These are phyloP conservation scores for Neopestalotiopsis sp. DNA, from an alignment of 2,329 filamentous ascomycete genomes.

Conservation along the genomic window DNA sequence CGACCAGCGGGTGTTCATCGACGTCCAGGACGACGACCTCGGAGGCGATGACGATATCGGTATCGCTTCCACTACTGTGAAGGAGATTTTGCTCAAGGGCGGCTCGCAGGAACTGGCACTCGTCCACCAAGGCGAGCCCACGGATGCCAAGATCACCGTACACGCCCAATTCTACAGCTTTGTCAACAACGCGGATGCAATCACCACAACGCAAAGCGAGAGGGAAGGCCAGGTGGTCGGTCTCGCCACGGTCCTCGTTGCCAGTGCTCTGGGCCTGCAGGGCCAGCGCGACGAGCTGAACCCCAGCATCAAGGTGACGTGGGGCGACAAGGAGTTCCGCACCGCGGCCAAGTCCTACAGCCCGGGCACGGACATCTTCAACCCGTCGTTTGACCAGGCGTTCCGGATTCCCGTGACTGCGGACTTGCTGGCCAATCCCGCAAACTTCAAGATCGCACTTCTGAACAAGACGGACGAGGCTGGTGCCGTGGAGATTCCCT, in stretches of 20 bases:
- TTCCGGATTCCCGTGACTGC: constrained; percentile 46
- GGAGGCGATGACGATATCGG: constrained; percentile 55
- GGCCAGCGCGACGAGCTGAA: constrained; percentile 48
- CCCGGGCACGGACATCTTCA: constrained; percentile 52
- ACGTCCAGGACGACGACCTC: constrained; percentile 50
- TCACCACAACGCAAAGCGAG: constrained; percentile 33
- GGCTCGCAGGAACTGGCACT: constrained; percentile 46
- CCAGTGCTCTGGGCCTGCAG: constrained; percentile 44
- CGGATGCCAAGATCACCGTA: constrained; percentile 40
- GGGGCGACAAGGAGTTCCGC: constrained; percentile 45
- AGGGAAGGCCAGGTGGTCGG: constrained; percentile 41
- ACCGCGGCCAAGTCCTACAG: constrained; percentile 47
- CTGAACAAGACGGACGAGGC: constrained; percentile 40
- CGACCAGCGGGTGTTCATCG: constrained; percentile 46
- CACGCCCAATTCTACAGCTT: constrained; percentile 47
- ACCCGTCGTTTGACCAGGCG: constrained; percentile 50
- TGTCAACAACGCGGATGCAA: constrained; percentile 36
- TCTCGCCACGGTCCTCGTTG: constrained; percentile 47
- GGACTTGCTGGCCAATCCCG: constrained; percentile 31
- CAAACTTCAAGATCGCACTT: constrained; percentile 38
- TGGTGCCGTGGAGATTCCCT: constrained; percentile 40
- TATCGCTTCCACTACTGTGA: constrained; percentile 35
- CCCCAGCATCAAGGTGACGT: constrained; percentile 49
- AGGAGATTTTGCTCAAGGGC: constrained; percentile 42
- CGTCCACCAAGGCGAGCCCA: constrained; percentile 41